Evolutionary conservation across 257 asterid genomes (phyloP).

Genomic region (Vinca minor): DNA sequence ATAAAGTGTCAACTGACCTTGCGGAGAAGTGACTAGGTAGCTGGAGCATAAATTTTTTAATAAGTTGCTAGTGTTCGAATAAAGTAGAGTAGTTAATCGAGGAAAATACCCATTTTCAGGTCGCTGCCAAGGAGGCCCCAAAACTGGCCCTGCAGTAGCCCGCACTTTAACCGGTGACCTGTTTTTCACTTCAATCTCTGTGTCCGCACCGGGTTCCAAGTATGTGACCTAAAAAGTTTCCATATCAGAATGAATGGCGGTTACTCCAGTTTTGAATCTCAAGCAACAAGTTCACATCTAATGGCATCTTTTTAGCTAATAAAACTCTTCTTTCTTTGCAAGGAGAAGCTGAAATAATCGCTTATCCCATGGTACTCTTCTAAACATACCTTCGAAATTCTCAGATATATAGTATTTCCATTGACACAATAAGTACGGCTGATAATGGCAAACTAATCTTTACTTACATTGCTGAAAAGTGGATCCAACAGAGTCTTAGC

Average conservation of each 20-base stretch:
- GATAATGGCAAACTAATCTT: background rate
- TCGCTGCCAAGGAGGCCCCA: constrained; percentile 98
- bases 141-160: constrained; percentile 89
- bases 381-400: background rate
- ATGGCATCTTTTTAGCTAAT: background rate
- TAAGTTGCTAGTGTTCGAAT: background rate
- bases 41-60: constrained; percentile 30
- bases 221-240: constrained; percentile 45
- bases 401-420: background rate
- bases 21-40: constrained; percentile 64
- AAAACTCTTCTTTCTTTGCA: background rate
- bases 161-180: constrained; percentile 46
- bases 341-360: background rate
- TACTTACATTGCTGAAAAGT: constrained; percentile 63
- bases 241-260: background rate
- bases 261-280: background rate
- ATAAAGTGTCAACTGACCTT: constrained; percentile 43
- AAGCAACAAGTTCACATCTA: background rate
- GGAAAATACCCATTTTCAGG: constrained; percentile 80
- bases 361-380: background rate
- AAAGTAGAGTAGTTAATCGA: background rate
- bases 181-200: constrained; percentile 35
- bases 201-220: constrained; percentile 68
- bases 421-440: background rate
- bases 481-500: constrained; percentile 78